Evolutionary conservation across 2,329 filamentous ascomycete species (phyloP).

Genomic region (Botryotinia narcissicola): DNA sequence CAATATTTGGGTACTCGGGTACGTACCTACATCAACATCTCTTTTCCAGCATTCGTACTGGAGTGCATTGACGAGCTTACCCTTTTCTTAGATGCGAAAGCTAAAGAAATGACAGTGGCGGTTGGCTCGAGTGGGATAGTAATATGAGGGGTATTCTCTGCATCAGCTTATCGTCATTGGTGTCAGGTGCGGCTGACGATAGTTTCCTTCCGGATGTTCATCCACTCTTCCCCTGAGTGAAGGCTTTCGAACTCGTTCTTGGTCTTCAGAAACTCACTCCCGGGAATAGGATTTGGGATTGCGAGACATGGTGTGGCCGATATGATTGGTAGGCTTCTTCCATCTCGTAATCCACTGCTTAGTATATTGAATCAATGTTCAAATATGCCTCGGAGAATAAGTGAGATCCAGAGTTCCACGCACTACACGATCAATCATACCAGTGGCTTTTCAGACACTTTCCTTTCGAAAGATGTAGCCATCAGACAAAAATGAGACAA

Average conservation of each 20-base stretch:
- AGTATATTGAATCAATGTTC: background rate
- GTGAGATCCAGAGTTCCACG: background rate
- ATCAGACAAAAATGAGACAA: background rate
- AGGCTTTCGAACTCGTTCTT: background rate
- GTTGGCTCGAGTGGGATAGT: background rate
- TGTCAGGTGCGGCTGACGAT: conserved; percentile 9
- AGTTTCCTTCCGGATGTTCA: background rate
- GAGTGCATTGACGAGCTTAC: background rate
- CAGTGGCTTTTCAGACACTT: background rate
- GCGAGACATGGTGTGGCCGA: background rate
- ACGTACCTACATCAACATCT: background rate
- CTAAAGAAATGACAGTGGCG: background rate
- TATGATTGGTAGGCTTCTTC: background rate
- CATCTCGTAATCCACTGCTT: background rate
- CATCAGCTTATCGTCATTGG: conserved; percentile 2
- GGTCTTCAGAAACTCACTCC: background rate
- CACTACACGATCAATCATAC: background rate
- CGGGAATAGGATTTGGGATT: background rate
- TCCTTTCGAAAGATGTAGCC: background rate
- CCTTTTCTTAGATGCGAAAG: background rate
- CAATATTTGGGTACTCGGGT: background rate
- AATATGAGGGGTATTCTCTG: background rate
- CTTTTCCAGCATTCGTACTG: background rate
- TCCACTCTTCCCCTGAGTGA: background rate
- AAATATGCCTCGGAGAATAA: background rate